These are phyloP conservation scores for Aquilaria yunnanensis DNA, from an alignment of 345 rosid genomes.

Conservation along the genomic window DNA sequence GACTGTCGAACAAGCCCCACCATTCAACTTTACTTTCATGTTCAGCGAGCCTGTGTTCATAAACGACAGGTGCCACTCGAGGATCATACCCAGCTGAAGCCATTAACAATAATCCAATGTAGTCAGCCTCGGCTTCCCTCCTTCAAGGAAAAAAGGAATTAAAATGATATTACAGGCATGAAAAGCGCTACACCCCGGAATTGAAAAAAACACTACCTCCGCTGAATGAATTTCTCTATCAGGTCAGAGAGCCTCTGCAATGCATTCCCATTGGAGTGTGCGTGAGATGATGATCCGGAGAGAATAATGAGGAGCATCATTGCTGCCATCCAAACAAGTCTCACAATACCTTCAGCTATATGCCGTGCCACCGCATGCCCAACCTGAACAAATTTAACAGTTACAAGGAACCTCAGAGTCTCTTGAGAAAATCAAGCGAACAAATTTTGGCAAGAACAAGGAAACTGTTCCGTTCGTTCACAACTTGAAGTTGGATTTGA, in stretches of 20 bases:
- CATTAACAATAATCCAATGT: conserved; percentile 28
- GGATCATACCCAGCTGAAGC: conserved; percentile 39
- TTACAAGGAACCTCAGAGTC: background rate
- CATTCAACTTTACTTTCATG: background rate
- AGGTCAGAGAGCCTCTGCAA: too few relatives aligned
- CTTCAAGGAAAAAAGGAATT: background rate
- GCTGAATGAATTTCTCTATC: too few relatives aligned
- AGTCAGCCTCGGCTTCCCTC: conserved; percentile 36
- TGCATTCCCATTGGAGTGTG: too few relatives aligned
- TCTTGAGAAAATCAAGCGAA: background rate
- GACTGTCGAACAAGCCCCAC: conserved; percentile 18
- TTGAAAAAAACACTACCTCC: too few relatives aligned
- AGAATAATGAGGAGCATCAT: too few relatives aligned
- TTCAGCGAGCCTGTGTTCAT: conserved; percentile 13
- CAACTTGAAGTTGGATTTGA: too few relatives aligned
- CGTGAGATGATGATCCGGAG: too few relatives aligned
- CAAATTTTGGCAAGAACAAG: background rate
- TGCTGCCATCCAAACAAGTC: background rate
- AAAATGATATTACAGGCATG: background rate
- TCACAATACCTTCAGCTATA: conserved; percentile 10
- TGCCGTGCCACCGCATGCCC: conserved; percentile 36
- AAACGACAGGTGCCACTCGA: conserved; percentile 24
- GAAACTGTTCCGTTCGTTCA: too few relatives aligned
- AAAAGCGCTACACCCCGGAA: too few relatives aligned
- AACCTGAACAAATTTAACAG: conserved; percentile 10